Conservation (phyloP, 257 asterid species). For the Rhazya stricta region DNA sequence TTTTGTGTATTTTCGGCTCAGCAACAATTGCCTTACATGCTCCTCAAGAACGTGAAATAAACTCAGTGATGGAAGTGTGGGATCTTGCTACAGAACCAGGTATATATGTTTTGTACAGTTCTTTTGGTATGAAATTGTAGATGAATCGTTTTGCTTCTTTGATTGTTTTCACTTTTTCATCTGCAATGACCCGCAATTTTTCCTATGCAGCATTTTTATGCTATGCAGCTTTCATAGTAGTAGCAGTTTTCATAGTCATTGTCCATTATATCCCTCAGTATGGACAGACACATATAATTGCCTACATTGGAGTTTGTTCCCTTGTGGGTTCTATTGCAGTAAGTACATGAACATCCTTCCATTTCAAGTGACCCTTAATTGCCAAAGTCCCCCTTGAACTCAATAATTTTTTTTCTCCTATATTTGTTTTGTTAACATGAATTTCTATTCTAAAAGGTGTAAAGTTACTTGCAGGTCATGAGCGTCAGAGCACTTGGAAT, state of each 20-base stretch:
- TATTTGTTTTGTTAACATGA: background rate
- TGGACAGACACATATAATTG: slow-evolving; percentile 39
- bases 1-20: slow-evolving; percentile 38
- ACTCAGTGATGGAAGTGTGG: slow-evolving; percentile 42
- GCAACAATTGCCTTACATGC: slow-evolving; percentile 40
- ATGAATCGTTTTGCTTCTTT: background rate
- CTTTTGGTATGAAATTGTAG: background rate
- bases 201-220: slow-evolving; percentile 31
- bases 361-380: background rate
- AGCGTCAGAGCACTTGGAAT: slow-evolving; percentile 51
- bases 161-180: background rate
- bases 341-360: slow-evolving; percentile 8
- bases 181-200: background rate
- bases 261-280: slow-evolving; percentile 30
- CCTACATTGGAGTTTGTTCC: slow-evolving; percentile 41
- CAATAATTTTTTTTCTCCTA: background rate
- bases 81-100: slow-evolving; percentile 48
- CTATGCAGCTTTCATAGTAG: slow-evolving; percentile 27
- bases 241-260: slow-evolving; percentile 28
- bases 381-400: background rate
- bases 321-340: slow-evolving; percentile 41
- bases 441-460: background rate
- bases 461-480: slow-evolving; percentile 37
- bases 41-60: slow-evolving; percentile 44
- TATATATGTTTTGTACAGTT: slow-evolving; percentile 5